phyloP scores from a whole-genome alignment of 1,284 basidiomycete genomes.

The Vanrija sp. region DNA sequence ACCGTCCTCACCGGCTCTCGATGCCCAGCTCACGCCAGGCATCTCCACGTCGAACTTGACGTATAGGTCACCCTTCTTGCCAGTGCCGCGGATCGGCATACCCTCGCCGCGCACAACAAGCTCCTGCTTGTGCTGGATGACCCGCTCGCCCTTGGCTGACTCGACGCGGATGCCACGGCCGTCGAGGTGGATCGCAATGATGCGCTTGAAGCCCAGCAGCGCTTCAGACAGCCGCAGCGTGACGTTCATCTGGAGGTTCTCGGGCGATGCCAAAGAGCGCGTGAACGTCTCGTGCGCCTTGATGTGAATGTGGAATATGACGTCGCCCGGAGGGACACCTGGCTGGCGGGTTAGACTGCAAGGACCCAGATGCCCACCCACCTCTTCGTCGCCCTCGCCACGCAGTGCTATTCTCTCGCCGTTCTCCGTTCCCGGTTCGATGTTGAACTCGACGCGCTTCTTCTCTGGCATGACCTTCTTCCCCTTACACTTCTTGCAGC shows the following conservation, averaged over 20 bases:
- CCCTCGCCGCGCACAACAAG: constrained; percentile 76
- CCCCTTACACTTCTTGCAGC: constrained; percentile 95
- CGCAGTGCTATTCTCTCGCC: constrained; percentile 79
- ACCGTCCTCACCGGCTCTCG: constrained; percentile 12
- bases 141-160: constrained; percentile 64
- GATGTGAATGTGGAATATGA: constrained; percentile 75
- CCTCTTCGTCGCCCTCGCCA: constrained; percentile 87
- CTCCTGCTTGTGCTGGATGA: constrained; percentile 68
- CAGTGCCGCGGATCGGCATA: constrained; percentile 69
- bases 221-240: constrained; percentile 84
- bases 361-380: constrained; percentile 43
- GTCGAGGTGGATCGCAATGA: constrained; percentile 82
- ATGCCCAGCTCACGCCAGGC: constrained; percentile 49
- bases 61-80: constrained; percentile 73
- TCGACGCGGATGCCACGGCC: constrained; percentile 75
- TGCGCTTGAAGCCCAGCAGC: constrained; percentile 80
- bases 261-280: constrained; percentile 19
- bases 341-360: constrained; percentile 55
- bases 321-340: constrained; percentile 74
- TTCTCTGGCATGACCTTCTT: constrained; percentile 79
- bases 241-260: constrained; percentile 38
- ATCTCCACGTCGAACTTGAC: constrained; percentile 79
- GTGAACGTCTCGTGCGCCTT: constrained; percentile 67
- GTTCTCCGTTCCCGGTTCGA: constrained; percentile 85
- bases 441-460: constrained; percentile 75